A percentile compares a stretch with the other conserved stretches of the same genome.
phyloP scores from a whole-genome alignment of 495 filamentous ascomycete genomes.

The Lasiosphaeris hirsuta region DNA sequence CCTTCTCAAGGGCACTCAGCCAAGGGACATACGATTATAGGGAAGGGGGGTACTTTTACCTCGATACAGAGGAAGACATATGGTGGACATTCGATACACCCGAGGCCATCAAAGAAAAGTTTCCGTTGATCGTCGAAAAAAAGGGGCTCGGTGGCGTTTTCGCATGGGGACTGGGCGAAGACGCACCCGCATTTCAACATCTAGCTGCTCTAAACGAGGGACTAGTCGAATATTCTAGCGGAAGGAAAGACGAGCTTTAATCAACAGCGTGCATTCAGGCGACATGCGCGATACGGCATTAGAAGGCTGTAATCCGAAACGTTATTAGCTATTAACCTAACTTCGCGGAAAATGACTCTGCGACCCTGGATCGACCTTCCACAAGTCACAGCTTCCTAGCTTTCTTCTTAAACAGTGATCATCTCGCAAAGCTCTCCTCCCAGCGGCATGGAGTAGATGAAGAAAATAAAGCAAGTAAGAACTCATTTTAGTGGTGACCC shows the following conservation, averaged over 20 bases:
- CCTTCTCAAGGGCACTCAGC: slow-evolving; percentile 49
- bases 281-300: not conserved
- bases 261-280: not conserved
- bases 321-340: too few species aligned
- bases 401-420: too few species aligned
- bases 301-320: too few species aligned
- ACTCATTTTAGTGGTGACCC: too few species aligned
- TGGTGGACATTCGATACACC: slow-evolving; percentile 79
- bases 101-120: slow-evolving; percentile 59
- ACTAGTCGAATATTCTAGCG: slow-evolving; percentile 13
- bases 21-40: slow-evolving; percentile 56
- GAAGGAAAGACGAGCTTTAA: slow-evolving; percentile 26
- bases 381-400: too few species aligned
- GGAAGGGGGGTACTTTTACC: slow-evolving; percentile 66
- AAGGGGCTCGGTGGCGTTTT: slow-evolving; percentile 66
- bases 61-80: slow-evolving; percentile 54
- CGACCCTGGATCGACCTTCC: too few species aligned
- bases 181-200: slow-evolving; percentile 58
- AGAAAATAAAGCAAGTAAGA: too few species aligned
- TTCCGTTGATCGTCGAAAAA: slow-evolving; percentile 54
- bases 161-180: slow-evolving; percentile 73
- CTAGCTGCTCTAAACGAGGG: slow-evolving; percentile 53
- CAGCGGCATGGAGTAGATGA: too few species aligned
- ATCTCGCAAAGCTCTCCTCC: too few species aligned
- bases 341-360: too few species aligned